Evolutionary conservation across 345 rosid genomes (phyloP), one percentile per base, ranked within the genome.

Genomic region (Luvunga scandens): DNA sequence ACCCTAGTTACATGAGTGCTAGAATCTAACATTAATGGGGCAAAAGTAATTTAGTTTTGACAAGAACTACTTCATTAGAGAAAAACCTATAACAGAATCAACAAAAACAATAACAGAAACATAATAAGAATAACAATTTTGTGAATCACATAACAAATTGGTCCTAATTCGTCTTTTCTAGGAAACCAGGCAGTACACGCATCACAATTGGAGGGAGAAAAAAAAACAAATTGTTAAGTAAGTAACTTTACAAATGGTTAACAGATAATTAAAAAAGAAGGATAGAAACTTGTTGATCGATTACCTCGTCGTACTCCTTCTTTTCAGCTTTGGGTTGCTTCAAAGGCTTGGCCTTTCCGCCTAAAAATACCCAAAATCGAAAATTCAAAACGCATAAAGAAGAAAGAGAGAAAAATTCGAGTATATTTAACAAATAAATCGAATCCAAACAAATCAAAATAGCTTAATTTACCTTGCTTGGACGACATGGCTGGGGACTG

Each of bases 291-390:
- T 55, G n/a, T 7, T 24, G 30, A n/a, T 19, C 1, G 12, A 79
- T 33, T 85, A 93, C 97, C 93, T 93, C 97, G 72, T 93, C 97
- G 69, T 91, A 93, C 0, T 90, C 95, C 72, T 90, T 92, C 93
- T 92, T 92, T 0, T 83, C 90, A 48, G 79, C 61, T 81, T 91
- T 92, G 36, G 97, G 90, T 65, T 83, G 88, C 92, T 92, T 92
- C 97, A 92, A 87, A 78, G 97, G 97, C 84, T 92, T 92, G 42
- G 91, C 89, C 79, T 92, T 92, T 81, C 97, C 97, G 82, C 94
- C 94, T 90, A n/a, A 57, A 77, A 56, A 50, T 10, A 3, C 36
- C 56, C 13, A 36, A 72, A 66, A 21, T 34, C 24, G 42, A 9
- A 27, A 13, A 56, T 12, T 30, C 34, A 24, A 75, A 36, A 67